Evolutionary conservation across 257 asterid genomes (phyloP), one percentile per base, ranked within the genome.

Genomic region (Coffea eugenioides): DNA sequence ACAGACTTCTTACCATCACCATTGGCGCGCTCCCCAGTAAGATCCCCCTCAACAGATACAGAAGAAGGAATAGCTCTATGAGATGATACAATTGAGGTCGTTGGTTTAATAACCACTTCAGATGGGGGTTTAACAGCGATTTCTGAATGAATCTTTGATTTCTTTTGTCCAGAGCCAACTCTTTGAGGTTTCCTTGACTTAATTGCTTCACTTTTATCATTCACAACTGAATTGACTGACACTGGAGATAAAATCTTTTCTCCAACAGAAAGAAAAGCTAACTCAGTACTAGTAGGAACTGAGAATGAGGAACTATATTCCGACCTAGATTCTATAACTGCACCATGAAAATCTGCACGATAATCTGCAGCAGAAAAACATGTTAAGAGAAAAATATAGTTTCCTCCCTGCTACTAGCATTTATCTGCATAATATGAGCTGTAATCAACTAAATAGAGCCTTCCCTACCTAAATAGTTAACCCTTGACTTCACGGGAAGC

Each of bases 401-500:
- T 23, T 62, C 9, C 68, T 15, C 13, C 25, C 25, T 25, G 25
- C 4, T 62, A 2, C 68, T 23, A 62, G 68, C 25, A 62, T 8
- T 62, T 62, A 6, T n/a, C 68, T n/a, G 68, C 67, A 74, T 7
- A 8, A 8, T 54, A 34, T 74, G 69, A 71, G 54, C 49, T n/a
- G 54, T 75, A 14, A 59, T 15, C 57, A 82, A 20, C 74, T 43
- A 73, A 45, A 82, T n/a, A 73, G 27, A 73, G 8, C 41, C 18
- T 46, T 69, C 49, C 86, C 23, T 45, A 85, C 86, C 88, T 80
- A 73, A 59, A 71, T 83, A 77, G 57, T n/a, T 80, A 34, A 64
- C 65, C 23, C 81, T 78, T 12, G 67, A 54, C 65, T n/a, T 25
- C 4, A 77, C 21, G 39, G 74, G 73, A 68, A 75, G 12, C 69